phyloP scores from a whole-genome alignment of 2,329 filamentous ascomycete species.

The Sclerotinia trifoliorum region DNA sequence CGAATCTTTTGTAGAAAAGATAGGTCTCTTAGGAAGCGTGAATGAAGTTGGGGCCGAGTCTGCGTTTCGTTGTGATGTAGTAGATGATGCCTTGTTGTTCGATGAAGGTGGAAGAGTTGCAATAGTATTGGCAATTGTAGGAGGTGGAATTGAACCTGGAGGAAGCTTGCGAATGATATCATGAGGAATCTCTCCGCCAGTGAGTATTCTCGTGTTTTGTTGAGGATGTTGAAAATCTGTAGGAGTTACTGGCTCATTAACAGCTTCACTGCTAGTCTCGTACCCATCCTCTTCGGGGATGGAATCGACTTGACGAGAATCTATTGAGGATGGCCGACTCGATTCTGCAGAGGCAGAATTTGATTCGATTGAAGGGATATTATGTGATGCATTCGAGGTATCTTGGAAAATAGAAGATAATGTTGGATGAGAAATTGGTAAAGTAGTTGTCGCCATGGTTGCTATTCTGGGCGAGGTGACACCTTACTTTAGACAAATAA shows the following conservation, averaged over 20 bases:
- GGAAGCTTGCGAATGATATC: slow-evolving; percentile 16
- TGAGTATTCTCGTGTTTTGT: slow-evolving; percentile 46
- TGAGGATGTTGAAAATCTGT: slow-evolving; percentile 57
- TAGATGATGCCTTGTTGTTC: not conserved
- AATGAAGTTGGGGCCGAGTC: not conserved
- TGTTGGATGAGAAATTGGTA: slow-evolving; percentile 17
- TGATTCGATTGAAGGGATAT: slow-evolving; percentile 10
- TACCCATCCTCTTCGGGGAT: slow-evolving; percentile 56
- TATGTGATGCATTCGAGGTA: slow-evolving; percentile 16
- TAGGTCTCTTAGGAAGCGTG: slow-evolving; percentile 22
- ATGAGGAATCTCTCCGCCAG: slow-evolving; percentile 20
- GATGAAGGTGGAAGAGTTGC: slow-evolving; percentile 27
- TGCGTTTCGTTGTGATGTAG: slow-evolving; percentile 16
- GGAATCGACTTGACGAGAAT: slow-evolving; percentile 47
- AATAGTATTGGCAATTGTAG: slow-evolving; percentile 32
- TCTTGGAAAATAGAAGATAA: slow-evolving; percentile 4
- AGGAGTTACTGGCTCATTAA: slow-evolving; percentile 61
- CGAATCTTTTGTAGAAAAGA: slow-evolving; percentile 23
- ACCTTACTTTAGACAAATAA: not conserved
- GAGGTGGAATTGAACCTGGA: slow-evolving; percentile 17
- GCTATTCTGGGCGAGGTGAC: not conserved
- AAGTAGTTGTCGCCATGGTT: slow-evolving; percentile 17
- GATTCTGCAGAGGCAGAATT: slow-evolving; percentile 24
- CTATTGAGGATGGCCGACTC: slow-evolving; percentile 32
- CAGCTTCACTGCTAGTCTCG: slow-evolving; percentile 59